phyloP scores from a whole-genome alignment of 2,329 filamentous ascomycete species.

The Trematosphaeria pertusa region DNA sequence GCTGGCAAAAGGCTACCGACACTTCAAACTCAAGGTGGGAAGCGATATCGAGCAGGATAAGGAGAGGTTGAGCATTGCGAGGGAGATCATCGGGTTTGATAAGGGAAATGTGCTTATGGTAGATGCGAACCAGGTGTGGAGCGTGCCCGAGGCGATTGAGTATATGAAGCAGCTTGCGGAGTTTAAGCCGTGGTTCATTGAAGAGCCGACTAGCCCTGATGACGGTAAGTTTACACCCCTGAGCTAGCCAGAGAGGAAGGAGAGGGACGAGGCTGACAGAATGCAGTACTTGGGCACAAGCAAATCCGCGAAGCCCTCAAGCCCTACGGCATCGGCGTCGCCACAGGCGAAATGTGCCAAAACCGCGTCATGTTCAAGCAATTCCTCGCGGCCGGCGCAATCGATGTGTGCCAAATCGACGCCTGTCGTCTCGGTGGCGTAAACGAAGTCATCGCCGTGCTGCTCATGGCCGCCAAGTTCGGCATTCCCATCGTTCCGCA shows the following conservation, averaged over 20 bases:
- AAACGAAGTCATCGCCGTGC: constrained; percentile 89
- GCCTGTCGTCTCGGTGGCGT: constrained; percentile 89
- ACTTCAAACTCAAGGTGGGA: constrained; percentile 94
- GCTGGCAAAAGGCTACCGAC: constrained; percentile 75
- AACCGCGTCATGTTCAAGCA: constrained; percentile 96
- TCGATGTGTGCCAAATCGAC: constrained; percentile 89
- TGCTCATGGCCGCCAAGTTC: constrained; percentile 82
- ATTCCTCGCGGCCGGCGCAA: constrained; percentile 77
- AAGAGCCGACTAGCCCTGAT: constrained; percentile 90
- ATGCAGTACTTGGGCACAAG: constrained; percentile 78
- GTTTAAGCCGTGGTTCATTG: constrained; percentile 93
- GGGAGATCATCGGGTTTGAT: constrained; percentile 83
- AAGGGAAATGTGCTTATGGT: constrained; percentile 87
- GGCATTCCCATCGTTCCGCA: constrained; percentile 86
- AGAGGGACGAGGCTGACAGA: constrained; percentile 6
- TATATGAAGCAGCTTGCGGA: constrained; percentile 84
- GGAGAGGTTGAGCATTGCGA: constrained; percentile 73
- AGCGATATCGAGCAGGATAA: constrained; percentile 74
- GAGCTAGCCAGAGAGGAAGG: neutral
- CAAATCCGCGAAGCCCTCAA: constrained; percentile 81
- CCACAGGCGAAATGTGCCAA: constrained; percentile 94
- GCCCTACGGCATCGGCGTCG: constrained; percentile 79
- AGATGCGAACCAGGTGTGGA: constrained; percentile 93
- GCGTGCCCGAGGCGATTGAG: constrained; percentile 83
- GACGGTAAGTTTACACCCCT: constrained; percentile 56